Evolutionary conservation across 768 basidiomycete genomes (phyloP).

Genomic region (Mycena pura): DNA sequence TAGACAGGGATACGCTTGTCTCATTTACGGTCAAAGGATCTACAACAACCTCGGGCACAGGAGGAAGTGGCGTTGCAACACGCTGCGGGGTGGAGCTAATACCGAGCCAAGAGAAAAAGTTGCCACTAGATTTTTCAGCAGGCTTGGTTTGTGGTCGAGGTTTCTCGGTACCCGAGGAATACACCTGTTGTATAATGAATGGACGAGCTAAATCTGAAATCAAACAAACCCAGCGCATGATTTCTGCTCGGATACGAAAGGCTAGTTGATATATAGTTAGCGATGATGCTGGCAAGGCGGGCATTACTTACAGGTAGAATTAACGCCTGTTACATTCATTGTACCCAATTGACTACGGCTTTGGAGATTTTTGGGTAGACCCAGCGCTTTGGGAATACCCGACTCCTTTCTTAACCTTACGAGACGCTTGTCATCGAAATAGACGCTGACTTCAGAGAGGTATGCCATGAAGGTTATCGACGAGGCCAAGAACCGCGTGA

Average conservation of each 20-base stretch:
- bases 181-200: too few species aligned
- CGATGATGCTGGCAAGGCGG: neutral
- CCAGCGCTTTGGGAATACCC: constrained; percentile 56
- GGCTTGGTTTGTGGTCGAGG: constrained; percentile 44
- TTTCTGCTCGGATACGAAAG: constrained; percentile 78
- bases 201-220: too few species aligned
- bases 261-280: constrained; percentile 44
- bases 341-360: constrained; percentile 60
- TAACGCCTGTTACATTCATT: constrained; percentile 75
- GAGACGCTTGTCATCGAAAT: constrained; percentile 79
- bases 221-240: constrained; percentile 86
- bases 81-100: constrained; percentile 48
- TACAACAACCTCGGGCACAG: constrained; percentile 39
- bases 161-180: constrained; percentile 69
- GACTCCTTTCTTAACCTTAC: constrained; percentile 68
- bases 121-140: constrained; percentile 39
- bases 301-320: constrained; percentile 60
- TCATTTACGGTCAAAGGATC: constrained; percentile 51
- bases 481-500: constrained; percentile 87
- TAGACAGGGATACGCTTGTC: constrained; percentile 64
- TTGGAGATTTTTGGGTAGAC: constrained; percentile 63
- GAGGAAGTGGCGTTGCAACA: constrained; percentile 41
- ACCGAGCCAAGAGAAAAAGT: constrained; percentile 60
- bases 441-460: constrained; percentile 78
- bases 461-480: constrained; percentile 93